Conservation (phyloP, 2,329 filamentous ascomycete genomes). For the Apiospora kogelbergensis region DNA sequence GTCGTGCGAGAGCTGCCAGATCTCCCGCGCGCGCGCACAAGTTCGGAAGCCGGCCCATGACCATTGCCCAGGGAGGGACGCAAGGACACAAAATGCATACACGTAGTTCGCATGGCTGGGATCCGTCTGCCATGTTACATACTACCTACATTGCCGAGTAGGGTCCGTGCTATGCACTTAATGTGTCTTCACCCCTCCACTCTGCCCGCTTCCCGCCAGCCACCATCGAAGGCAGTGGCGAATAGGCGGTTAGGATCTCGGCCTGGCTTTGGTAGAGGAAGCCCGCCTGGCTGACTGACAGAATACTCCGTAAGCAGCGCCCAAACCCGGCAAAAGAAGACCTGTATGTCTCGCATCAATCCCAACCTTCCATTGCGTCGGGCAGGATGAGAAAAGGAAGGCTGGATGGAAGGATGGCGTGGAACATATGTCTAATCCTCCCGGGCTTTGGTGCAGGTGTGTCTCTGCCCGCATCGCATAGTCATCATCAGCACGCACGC, state of each 20-base stretch:
- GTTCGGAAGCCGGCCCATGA: neutral
- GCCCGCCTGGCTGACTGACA: neutral
- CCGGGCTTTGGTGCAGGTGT: neutral
- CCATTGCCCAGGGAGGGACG: neutral
- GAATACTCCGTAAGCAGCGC: neutral
- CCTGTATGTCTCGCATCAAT: neutral
- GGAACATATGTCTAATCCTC: neutral
- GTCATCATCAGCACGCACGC: neutral
- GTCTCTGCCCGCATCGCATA: neutral
- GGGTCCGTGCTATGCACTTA: neutral
- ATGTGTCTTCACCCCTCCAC: neutral
- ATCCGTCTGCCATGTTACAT: constrained; percentile 4
- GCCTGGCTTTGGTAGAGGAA: neutral
- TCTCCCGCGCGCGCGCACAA: neutral
- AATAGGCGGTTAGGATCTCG: neutral
- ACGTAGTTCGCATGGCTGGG: constrained; percentile 1
- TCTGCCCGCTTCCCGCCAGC: neutral
- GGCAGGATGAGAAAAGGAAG: neutral
- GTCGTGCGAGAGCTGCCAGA: constrained; percentile 6
- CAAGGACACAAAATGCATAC: neutral
- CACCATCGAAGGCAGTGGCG: neutral
- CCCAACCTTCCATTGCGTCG: neutral
- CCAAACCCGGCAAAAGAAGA: neutral
- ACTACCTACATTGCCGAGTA: neutral
- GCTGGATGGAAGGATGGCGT: neutral